Base-by-base conservation (phyloP, 2,329 filamentous ascomycete genomes). In the Sclerotinia nivalis region DNA sequence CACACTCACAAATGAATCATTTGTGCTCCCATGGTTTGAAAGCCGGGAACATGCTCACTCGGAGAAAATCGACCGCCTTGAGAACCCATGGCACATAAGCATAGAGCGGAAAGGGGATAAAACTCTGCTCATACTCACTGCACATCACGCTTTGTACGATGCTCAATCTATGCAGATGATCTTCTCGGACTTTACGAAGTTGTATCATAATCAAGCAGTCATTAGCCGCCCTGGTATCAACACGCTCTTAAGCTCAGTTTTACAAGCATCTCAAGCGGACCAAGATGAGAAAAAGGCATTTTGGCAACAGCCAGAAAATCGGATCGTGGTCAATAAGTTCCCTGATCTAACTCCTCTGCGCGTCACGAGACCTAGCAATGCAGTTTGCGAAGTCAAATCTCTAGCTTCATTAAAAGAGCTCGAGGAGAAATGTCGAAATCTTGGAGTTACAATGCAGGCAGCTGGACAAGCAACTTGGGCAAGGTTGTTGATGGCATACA, bases 61-160 rank as follows among this genome's bases (percentile, higher is more conserved):
- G 15, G 18, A 50, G 9, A 62, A 71, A 12, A 69, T 66, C 2
- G 37, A 70, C 47, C 61, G 75, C 9, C 65, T 75, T 34, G 50
- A 50, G 34, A 64, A 64, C n/a, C 77, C 78, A 40, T 79, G 78
- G 78, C 60, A 68, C 12, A 60, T 79, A 50, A 70, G n/a, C 4
- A 20, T 76, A 18, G 18, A 25, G 1, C 18, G 70, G 22, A 31
- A 73, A 1, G 55, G 69, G 8, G 67, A 68, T 2, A 70, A 55
- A 25, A 67, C 31, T 1, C n/a, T 73, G 7, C 66, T 79, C 1
- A 72, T 64, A 56, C 75, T 79, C 31, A 76, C 70, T 28, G 76
- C 74, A 3, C 91, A 96, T 72, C 94, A 97, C 80, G 91, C 92
- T 0, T 82, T 97, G 0, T 97, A 96, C 74, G 94, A 97, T 81